Conservation (phyloP, 331 rosid species). For the Pyrus hybrid region DNA sequence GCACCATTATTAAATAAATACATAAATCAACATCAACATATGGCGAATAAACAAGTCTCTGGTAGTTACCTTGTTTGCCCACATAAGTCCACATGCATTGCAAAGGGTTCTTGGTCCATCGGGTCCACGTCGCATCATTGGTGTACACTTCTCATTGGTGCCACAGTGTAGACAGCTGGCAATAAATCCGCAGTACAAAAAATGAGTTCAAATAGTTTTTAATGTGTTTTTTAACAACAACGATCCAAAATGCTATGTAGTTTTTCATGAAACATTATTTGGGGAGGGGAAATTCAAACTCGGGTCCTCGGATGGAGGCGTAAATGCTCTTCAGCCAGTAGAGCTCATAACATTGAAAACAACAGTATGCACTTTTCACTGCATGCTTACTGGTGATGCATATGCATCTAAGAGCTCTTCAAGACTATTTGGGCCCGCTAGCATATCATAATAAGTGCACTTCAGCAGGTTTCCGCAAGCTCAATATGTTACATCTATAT, state of each 20-base stretch:
- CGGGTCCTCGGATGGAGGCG: neutral
- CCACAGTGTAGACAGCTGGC: slow-evolving; percentile 65
- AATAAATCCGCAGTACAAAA: neutral
- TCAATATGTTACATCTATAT: neutral
- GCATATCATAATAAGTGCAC: neutral
- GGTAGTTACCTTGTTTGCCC: slow-evolving; percentile 65
- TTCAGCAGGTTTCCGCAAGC: neutral
- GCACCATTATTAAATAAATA: neutral
- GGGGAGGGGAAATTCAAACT: neutral
- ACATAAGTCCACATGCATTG: slow-evolving; percentile 72
- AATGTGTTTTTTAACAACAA: neutral
- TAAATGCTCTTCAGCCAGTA: neutral
- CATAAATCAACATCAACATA: neutral
- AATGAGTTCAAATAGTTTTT: neutral
- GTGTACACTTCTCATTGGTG: slow-evolving; percentile 50
- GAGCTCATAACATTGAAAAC: too few relatives aligned
- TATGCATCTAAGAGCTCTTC: too few relatives aligned
- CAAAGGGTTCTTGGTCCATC: slow-evolving; percentile 73
- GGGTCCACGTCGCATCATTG: slow-evolving; percentile 78
- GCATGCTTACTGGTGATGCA: too few relatives aligned
- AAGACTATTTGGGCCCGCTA: neutral
- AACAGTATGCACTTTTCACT: too few relatives aligned
- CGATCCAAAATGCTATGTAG: neutral
- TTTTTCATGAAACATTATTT: neutral
- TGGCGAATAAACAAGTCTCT: neutral